phyloP scores from a whole-genome alignment of 352 stramenopile genomes.

The Globisporangium heterothallicum region DNA sequence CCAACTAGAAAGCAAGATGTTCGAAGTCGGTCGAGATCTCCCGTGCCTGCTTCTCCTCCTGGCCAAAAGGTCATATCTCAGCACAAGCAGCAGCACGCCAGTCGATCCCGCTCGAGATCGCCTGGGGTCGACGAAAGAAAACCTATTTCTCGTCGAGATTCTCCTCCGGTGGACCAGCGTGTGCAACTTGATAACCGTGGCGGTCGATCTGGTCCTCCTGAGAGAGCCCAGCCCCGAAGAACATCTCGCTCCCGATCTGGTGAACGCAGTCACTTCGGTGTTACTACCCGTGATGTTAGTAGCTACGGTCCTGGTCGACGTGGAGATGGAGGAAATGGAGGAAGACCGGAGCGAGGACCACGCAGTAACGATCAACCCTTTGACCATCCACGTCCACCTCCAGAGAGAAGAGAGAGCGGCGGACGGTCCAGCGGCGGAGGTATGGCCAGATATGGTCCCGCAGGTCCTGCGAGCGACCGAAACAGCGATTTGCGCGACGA shows the following conservation, averaged over 20 bases:
- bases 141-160: neutral
- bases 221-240: neutral
- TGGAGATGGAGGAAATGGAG: neutral
- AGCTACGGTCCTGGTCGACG: slow-evolving; percentile 3
- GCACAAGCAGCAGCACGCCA: neutral
- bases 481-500: slow-evolving; percentile 13
- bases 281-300: slow-evolving; percentile 6
- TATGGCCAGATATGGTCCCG: slow-evolving; percentile 16
- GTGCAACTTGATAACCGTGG: neutral
- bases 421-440: neutral
- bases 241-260: slow-evolving; percentile 13
- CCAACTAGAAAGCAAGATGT: neutral
- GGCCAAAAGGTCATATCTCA: neutral
- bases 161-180: neutral
- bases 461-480: neutral
- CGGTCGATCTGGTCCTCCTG: too few relatives aligned
- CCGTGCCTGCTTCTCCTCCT: neutral
- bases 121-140: slow-evolving; percentile 2
- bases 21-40: slow-evolving; percentile 6
- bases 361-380: slow-evolving; percentile 4
- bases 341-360: neutral
- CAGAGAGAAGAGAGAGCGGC: slow-evolving; percentile 10
- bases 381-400: slow-evolving; percentile 3
- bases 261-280: slow-evolving; percentile 1
- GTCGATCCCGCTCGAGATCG: slow-evolving; percentile 8